Percentiles rank a stretch among this genome's conserved stretches.
Conservation (phyloP, 1,284 basidiomycete species). For the Cerrena zonata region DNA sequence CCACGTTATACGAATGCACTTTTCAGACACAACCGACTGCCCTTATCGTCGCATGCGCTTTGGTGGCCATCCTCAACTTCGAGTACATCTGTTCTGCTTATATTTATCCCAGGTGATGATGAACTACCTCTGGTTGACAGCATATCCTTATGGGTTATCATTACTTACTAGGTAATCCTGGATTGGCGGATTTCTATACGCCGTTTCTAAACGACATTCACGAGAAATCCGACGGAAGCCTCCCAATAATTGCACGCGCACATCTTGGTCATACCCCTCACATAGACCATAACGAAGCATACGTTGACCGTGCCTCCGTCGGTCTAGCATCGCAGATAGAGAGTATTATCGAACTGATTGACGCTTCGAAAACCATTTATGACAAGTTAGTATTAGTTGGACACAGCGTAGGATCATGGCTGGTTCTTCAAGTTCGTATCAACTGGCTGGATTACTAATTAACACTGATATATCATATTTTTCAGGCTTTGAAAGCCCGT, state of each 20-base stretch:
- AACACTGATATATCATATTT: background rate
- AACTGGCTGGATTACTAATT: background rate
- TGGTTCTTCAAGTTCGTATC: constrained; percentile 43
- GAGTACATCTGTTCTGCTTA: constrained; percentile 30
- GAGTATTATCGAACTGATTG: constrained; percentile 44
- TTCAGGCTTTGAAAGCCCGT: constrained; percentile 46
- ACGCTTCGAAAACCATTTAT: constrained; percentile 35
- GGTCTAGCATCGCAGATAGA: constrained; percentile 43
- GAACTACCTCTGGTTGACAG: too few species aligned
- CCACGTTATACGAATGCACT: constrained; percentile 12
- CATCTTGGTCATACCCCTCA: constrained; percentile 49
- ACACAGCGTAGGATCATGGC: constrained; percentile 60
- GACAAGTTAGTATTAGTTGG: constrained; percentile 43
- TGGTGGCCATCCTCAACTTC: constrained; percentile 45
- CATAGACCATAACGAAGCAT: constrained; percentile 10
- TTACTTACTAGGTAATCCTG: constrained; percentile 69
- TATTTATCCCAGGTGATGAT: constrained; percentile 52
- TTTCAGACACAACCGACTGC: constrained; percentile 13
- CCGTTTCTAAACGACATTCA: constrained; percentile 48
- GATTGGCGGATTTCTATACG: constrained; percentile 52
- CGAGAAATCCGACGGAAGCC: constrained; percentile 26
- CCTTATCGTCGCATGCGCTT: constrained; percentile 36
- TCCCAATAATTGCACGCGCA: constrained; percentile 49
- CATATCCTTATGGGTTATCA: too few species aligned
- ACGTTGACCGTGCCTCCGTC: constrained; percentile 19